Conservation (phyloP, 2,329 filamentous ascomycete genomes). For the Paecilomyces sp. region DNA sequence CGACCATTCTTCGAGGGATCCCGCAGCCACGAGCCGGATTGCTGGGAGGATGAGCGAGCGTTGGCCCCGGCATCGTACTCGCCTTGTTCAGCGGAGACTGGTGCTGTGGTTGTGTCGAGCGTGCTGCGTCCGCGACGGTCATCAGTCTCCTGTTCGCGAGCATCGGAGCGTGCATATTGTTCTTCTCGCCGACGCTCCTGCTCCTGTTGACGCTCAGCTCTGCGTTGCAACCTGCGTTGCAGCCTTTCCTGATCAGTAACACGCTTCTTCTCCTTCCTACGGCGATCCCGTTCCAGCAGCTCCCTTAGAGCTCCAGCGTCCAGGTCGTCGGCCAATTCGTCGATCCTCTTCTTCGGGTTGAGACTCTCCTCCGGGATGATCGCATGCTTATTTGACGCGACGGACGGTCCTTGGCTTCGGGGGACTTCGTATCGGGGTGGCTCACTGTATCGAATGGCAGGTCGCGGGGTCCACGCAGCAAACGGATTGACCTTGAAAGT, state of each 20-base stretch:
- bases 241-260: conserved; percentile 60
- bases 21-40: conserved; percentile 24
- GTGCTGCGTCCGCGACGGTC: conserved; percentile 7
- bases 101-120: conserved; percentile 6
- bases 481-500: conserved; percentile 76
- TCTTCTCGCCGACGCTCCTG: conserved; percentile 40
- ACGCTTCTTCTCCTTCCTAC: conserved; percentile 69
- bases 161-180: conserved; percentile 1
- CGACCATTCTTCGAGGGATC: conserved; percentile 23
- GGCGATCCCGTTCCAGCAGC: conserved; percentile 80
- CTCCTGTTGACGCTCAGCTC: conserved; percentile 50
- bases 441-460: conserved; percentile 69
- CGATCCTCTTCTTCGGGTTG: conserved; percentile 57
- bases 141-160: conserved; percentile 4
- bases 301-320: conserved; percentile 78
- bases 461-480: conserved; percentile 75
- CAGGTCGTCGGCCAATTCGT: conserved; percentile 72
- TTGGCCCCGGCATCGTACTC: conserved; percentile 4
- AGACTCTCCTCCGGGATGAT: conserved; percentile 55
- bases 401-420: conserved; percentile 39
- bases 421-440: conserved; percentile 52
- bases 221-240: conserved; percentile 39
- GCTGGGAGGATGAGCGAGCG: conserved; percentile 3
- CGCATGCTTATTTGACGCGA: conserved; percentile 45
- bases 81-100: conserved; percentile 1